These are phyloP conservation scores for Malus hybrid DNA, from an alignment of 331 rosid genomes.

Conservation along the genomic window DNA sequence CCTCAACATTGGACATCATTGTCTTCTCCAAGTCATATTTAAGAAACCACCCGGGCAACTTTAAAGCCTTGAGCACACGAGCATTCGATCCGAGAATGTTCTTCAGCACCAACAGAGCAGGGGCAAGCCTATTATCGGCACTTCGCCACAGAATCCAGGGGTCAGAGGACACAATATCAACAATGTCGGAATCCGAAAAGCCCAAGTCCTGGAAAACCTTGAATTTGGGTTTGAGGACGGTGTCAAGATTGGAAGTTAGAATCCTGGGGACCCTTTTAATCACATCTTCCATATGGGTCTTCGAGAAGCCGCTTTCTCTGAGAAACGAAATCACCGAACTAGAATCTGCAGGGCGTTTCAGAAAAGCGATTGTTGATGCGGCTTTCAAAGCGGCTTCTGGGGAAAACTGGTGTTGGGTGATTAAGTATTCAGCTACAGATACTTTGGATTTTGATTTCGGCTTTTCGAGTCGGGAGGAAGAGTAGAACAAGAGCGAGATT, in stretches of 20 bases:
- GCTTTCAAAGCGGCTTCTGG: conserved; percentile 22
- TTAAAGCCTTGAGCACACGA: conserved; percentile 17
- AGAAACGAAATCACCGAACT: conserved; percentile 21
- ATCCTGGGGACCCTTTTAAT: conserved; percentile 4
- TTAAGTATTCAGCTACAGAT: conserved; percentile 14
- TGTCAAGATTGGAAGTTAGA: conserved; percentile 18
- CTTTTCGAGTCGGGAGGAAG: neutral
- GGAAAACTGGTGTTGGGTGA: conserved; percentile 25
- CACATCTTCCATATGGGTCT: conserved; percentile 22
- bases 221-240: conserved; percentile 24
- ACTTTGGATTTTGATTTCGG: conserved; percentile 5
- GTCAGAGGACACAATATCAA: conserved; percentile 16
- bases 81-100: conserved; percentile 21
- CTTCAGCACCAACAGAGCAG: conserved; percentile 17
- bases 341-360: conserved; percentile 4
- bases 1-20: conserved; percentile 24
- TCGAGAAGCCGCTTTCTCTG: conserved; percentile 17
- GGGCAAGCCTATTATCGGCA: conserved; percentile 6
- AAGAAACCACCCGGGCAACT: conserved; percentile 7
- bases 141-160: conserved; percentile 22
- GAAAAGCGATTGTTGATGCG: neutral
- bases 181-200: conserved; percentile 18
- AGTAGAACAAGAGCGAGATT: conserved; percentile 14
- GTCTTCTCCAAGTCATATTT: conserved; percentile 23
- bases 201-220: conserved; percentile 31